Conservation (phyloP, 2,329 filamentous ascomycete genomes). For the Falciphora oryzae region DNA sequence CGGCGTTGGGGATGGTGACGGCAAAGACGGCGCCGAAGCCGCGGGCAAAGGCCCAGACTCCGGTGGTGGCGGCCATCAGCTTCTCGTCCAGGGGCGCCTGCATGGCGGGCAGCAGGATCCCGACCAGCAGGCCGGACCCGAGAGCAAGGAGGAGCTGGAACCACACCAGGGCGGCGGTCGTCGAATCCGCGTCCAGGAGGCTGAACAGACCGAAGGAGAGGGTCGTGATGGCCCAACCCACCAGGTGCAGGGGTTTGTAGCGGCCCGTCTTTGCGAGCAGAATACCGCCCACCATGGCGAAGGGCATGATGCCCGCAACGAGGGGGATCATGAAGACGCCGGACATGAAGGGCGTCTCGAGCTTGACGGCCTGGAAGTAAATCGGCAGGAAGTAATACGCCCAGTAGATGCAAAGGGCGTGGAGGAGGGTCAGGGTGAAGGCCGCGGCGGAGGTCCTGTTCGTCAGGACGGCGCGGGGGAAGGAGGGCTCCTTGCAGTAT, state of each 20-base stretch:
- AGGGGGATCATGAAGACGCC: slow-evolving; percentile 22
- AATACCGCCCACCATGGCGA: slow-evolving; percentile 15
- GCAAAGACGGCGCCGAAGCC: slow-evolving; percentile 43
- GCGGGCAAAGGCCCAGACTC: slow-evolving; percentile 39
- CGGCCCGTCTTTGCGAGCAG: slow-evolving; percentile 21
- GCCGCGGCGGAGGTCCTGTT: slow-evolving; percentile 33
- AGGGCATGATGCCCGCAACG: slow-evolving; percentile 14
- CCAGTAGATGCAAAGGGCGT: slow-evolving; percentile 31
- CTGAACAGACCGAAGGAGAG: slow-evolving; percentile 31
- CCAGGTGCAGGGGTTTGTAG: slow-evolving; percentile 19
- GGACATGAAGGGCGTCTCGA: slow-evolving; percentile 19
- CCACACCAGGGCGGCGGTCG: slow-evolving; percentile 32
- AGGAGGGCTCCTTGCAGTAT: slow-evolving; percentile 26
- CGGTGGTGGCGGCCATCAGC: slow-evolving; percentile 32
- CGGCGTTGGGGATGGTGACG: slow-evolving; percentile 34
- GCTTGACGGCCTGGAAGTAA: slow-evolving; percentile 37
- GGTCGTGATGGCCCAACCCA: slow-evolving; percentile 23
- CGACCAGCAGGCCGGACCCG: slow-evolving; percentile 37
- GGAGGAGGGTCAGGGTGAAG: slow-evolving; percentile 30
- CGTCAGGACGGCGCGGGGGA: slow-evolving; percentile 38
- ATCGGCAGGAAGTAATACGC: slow-evolving; percentile 36
- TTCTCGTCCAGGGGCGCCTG: slow-evolving; percentile 32
- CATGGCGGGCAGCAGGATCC: slow-evolving; percentile 36
- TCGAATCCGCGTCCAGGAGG: slow-evolving; percentile 29
- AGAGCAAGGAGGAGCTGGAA: slow-evolving; percentile 34